Evolutionary conservation across 495 filamentous ascomycete species (phyloP).

Genomic region (Jackrogersella minutella): DNA sequence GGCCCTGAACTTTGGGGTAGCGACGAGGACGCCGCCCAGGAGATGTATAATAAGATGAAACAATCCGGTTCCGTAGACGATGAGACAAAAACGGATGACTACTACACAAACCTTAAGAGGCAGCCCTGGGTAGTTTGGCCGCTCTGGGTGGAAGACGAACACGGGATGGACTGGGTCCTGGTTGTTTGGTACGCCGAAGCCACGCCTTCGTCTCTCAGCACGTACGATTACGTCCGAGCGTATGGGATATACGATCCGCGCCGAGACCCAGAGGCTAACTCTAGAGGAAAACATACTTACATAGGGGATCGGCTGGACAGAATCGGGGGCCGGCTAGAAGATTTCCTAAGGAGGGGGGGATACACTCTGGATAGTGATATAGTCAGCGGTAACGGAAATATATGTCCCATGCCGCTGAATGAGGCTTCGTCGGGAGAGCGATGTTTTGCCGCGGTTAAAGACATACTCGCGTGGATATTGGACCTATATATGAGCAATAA

Average conservation of each 20-base stretch:
- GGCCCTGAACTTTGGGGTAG: conserved; percentile 37
- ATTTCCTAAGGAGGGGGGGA: conserved; percentile 6
- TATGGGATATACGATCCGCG: conserved; percentile 41
- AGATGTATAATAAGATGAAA: conserved; percentile 23
- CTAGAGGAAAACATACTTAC: background rate
- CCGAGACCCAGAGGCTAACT: conserved; percentile 18
- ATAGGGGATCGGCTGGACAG: conserved; percentile 1
- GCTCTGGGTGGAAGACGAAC: conserved; percentile 42
- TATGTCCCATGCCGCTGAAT: conserved; percentile 26
- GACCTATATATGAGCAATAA: background rate
- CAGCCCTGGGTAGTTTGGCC: conserved; percentile 39
- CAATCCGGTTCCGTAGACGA: background rate
- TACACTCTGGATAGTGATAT: too few relatives aligned
- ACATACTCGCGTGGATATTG: background rate
- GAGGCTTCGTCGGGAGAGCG: conserved; percentile 42
- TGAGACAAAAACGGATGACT: background rate
- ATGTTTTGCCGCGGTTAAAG: conserved; percentile 32
- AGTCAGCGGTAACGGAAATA: background rate
- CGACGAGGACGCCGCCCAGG: background rate
- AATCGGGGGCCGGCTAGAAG: background rate
- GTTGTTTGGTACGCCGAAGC: conserved; percentile 21
- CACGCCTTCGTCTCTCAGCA: background rate
- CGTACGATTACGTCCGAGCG: background rate
- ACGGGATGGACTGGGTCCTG: conserved; percentile 34
- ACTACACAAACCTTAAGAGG: conserved; percentile 19